A percentile compares a stretch with the other conserved stretches of the same genome.
phyloP scores from a whole-genome alignment of 495 filamentous ascomycete species.

The Xylaria curta region DNA sequence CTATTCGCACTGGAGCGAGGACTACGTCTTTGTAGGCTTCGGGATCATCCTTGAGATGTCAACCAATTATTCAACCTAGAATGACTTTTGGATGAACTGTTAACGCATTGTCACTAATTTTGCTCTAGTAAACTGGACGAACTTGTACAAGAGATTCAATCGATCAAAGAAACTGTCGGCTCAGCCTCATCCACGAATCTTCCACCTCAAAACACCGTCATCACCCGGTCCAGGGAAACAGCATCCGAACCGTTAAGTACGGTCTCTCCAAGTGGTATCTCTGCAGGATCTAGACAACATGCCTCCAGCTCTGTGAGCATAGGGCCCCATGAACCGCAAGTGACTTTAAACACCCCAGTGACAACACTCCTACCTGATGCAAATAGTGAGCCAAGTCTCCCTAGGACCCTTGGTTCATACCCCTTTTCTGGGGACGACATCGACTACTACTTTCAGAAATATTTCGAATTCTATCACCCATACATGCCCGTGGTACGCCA shows the following conservation, averaged over 20 bases:
- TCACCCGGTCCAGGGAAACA: constrained; percentile 30
- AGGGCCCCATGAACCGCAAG: constrained; percentile 28
- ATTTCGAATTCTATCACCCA: constrained; percentile 52
- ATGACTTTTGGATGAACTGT: neutral
- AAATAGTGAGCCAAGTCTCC: constrained; percentile 31
- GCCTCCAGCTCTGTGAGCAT: constrained; percentile 16
- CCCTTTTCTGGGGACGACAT: constrained; percentile 55
- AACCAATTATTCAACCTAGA: neutral
- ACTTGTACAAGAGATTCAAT: constrained; percentile 51
- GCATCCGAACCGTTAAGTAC: constrained; percentile 30
- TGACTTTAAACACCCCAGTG: constrained; percentile 33
- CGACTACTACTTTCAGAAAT: constrained; percentile 55
- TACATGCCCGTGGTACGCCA: constrained; percentile 51
- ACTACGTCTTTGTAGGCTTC: neutral
- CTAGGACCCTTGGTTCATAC: constrained; percentile 50
- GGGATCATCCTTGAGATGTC: neutral
- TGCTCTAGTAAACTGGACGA: constrained; percentile 51
- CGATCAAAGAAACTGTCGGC: constrained; percentile 51
- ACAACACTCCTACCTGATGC: constrained; percentile 25
- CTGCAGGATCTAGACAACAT: constrained; percentile 28
- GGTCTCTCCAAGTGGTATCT: constrained; percentile 34
- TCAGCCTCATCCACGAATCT: constrained; percentile 26
- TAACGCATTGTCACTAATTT: constrained; percentile 21
- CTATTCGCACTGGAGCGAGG: neutral
- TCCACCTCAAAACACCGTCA: constrained; percentile 25